These are phyloP conservation scores for Ustilaginoidea virens DNA, from an alignment of 2,329 filamentous ascomycete species.

Conservation along the genomic window DNA sequence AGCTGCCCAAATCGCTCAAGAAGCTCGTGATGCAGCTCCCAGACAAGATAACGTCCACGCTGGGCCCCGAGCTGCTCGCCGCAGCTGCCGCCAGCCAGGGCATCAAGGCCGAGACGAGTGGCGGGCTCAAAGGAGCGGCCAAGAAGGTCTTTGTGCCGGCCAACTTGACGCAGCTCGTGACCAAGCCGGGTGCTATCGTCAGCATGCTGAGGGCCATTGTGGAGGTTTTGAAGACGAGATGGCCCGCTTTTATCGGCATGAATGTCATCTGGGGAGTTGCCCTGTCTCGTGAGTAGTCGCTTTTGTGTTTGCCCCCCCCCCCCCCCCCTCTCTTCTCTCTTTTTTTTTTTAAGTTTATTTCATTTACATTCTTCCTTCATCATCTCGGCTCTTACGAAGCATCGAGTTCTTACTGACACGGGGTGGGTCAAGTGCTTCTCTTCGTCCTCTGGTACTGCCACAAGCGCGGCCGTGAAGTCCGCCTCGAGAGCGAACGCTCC, in stretches of 20 bases:
- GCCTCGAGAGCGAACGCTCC: slow-evolving; percentile 47
- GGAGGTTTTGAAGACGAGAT: slow-evolving; percentile 70
- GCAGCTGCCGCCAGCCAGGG: slow-evolving; percentile 63
- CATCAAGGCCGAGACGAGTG: slow-evolving; percentile 36
- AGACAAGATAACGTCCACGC: slow-evolving; percentile 57
- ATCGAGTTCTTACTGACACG: slow-evolving; percentile 4
- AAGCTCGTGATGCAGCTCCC: slow-evolving; percentile 77
- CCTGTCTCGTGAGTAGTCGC: slow-evolving; percentile 59
- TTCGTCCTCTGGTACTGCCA: slow-evolving; percentile 98
- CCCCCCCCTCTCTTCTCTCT: background rate
- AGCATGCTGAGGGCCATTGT: slow-evolving; percentile 82
- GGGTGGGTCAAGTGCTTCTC: slow-evolving; percentile 80
- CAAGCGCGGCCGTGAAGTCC: slow-evolving; percentile 77
- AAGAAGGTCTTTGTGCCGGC: slow-evolving; percentile 55
- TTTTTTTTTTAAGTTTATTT: background rate
- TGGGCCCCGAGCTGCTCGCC: slow-evolving; percentile 73
- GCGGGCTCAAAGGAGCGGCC: slow-evolving; percentile 43
- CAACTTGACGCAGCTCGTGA: slow-evolving; percentile 63
- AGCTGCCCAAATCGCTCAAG: slow-evolving; percentile 65
- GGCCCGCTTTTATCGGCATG: slow-evolving; percentile 81
- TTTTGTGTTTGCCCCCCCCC: background rate
- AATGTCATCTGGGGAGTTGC: slow-evolving; percentile 85
- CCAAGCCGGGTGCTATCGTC: slow-evolving; percentile 74
- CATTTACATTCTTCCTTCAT: background rate
- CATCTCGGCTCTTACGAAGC: slow-evolving; percentile 2